Base-by-base conservation (phyloP, 2,329 filamentous ascomycete species). In the Ophiostoma piceae region DNA sequence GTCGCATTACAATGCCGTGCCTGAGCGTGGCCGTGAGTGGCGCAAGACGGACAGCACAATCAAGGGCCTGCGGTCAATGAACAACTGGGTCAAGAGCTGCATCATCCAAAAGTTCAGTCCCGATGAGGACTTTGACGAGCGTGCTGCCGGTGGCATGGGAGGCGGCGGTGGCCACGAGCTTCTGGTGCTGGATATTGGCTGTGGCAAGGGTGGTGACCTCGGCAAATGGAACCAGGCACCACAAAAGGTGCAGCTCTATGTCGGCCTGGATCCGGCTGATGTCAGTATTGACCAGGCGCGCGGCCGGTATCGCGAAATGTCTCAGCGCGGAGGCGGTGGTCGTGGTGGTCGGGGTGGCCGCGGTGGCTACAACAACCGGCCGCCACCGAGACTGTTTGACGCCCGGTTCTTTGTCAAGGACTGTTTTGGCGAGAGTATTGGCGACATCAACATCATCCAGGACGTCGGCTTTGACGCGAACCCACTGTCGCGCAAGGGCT, bases 21-120 rank as follows among this genome's bases (percentile, higher is more conserved):
- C 94, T 0, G 91, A 99, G 81, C 88, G 94, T 39, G 95, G 95
- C 14, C 88, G 94, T 69, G 93, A 97, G 76, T 99, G 95, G 94
- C 88, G 95, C 67, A 92, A 91, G 78, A 96, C 92, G 7, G 93
- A 96, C 76, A 96, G 92, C 79, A 90, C 92, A 76, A 99, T 99
- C 82, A 97, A 96, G 81, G 95, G 95, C 0, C 82, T 99, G 68
- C 88, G 95, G 68, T 92, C 91, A 74, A 95, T 97, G 83, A 99
- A 99, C 82, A 99, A 99, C 79, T 99, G 95, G 95, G 87, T 99
- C 80, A 99, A 99, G 84, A 97, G 92, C 77, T 94, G 92, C 67
- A 87, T 98, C 74, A 98, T 99, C 74, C 94, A 98, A 78, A 97
- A 97, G 78, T 98, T 97, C 80, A 92, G 92, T 4, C 91, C 91